A percentile compares a stretch with the other conserved stretches of the same genome.
Conservation (phyloP, 2,329 filamentous ascomycete genomes). For the Pseudopithomyces maydicus region DNA sequence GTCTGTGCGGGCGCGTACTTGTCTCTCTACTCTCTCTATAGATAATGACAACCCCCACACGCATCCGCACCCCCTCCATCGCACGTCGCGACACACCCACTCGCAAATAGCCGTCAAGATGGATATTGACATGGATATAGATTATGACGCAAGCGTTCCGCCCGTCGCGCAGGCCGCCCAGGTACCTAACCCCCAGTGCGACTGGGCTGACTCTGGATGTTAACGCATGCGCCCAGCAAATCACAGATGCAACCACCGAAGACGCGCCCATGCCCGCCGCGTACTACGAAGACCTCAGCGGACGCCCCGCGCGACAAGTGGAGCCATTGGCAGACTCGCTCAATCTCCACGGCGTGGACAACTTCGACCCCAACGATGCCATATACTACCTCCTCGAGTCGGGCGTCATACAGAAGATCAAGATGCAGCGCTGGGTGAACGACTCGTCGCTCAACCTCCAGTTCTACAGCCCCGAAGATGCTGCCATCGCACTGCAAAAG, state of each 20-base stretch:
- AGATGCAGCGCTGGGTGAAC: conserved; percentile 86
- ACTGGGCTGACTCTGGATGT: conserved; percentile 8
- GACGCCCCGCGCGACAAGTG: conserved; percentile 13
- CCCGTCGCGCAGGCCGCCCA: conserved; percentile 23
- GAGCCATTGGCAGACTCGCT: conserved; percentile 65
- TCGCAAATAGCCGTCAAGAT: conserved; percentile 18
- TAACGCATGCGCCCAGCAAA: conserved; percentile 10
- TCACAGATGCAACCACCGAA: conserved; percentile 12
- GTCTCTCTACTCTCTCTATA: not conserved
- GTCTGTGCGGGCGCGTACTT: not conserved
- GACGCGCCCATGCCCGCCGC: conserved; percentile 35
- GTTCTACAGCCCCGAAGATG: conserved; percentile 65
- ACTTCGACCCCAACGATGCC: conserved; percentile 79
- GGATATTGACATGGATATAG: conserved; percentile 44
- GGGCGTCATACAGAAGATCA: conserved; percentile 59
- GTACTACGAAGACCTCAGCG: conserved; percentile 39
- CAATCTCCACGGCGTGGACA: conserved; percentile 83
- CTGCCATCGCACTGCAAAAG: conserved; percentile 58
- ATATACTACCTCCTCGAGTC: conserved; percentile 74
- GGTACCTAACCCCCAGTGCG: conserved; percentile 16
- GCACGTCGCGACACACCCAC: conserved; percentile 6
- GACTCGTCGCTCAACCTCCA: conserved; percentile 88
- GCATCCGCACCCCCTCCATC: conserved; percentile 7
- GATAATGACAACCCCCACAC: conserved; percentile 19
- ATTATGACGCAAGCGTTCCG: conserved; percentile 25